These are phyloP conservation scores for Sungouiella blattae DNA, from an alignment of 805 yeast species.

Conservation along the genomic window DNA sequence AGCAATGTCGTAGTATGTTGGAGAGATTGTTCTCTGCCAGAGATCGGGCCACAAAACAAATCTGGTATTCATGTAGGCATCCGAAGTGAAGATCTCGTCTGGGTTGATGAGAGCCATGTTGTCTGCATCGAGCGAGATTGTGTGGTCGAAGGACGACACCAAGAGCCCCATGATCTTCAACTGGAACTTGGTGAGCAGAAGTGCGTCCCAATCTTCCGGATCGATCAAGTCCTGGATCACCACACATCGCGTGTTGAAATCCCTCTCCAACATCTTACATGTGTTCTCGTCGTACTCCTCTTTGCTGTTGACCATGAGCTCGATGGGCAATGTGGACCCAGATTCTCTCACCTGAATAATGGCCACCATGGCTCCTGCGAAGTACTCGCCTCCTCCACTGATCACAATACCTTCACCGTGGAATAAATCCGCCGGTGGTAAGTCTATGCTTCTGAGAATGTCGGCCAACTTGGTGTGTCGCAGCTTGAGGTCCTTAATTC, in stretches of 20 bases:
- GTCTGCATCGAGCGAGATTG: slow-evolving; percentile 32
- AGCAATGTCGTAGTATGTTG: slow-evolving; percentile 30
- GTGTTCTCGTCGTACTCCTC: slow-evolving; percentile 22
- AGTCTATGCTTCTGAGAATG: slow-evolving; percentile 19
- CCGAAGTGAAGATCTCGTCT: slow-evolving; percentile 22
- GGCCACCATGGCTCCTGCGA: slow-evolving; percentile 26
- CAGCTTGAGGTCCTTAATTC: slow-evolving; percentile 18
- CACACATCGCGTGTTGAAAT: slow-evolving; percentile 25
- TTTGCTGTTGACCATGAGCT: slow-evolving; percentile 25
- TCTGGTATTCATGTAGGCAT: slow-evolving; percentile 22
- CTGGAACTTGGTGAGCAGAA: slow-evolving; percentile 23
- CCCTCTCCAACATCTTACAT: slow-evolving; percentile 24
- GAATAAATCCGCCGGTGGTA: slow-evolving; percentile 21
- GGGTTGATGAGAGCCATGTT: slow-evolving; percentile 30
- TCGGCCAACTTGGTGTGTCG: slow-evolving; percentile 26
- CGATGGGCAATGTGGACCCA: slow-evolving; percentile 34
- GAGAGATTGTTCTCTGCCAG: slow-evolving; percentile 33
- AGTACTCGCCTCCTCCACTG: slow-evolving; percentile 25
- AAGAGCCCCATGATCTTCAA: slow-evolving; percentile 30
- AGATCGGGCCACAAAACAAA: slow-evolving; percentile 36
- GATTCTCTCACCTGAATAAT: slow-evolving; percentile 28
- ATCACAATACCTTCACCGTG: slow-evolving; percentile 35
- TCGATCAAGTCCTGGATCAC: slow-evolving; percentile 26
- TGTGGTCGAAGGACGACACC: slow-evolving; percentile 31
- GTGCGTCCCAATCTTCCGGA: slow-evolving; percentile 13